Evolutionary conservation across 169 alveolate genomes (phyloP), one percentile per base, ranked within the genome.

Genomic region (Plasmodium inui): DNA sequence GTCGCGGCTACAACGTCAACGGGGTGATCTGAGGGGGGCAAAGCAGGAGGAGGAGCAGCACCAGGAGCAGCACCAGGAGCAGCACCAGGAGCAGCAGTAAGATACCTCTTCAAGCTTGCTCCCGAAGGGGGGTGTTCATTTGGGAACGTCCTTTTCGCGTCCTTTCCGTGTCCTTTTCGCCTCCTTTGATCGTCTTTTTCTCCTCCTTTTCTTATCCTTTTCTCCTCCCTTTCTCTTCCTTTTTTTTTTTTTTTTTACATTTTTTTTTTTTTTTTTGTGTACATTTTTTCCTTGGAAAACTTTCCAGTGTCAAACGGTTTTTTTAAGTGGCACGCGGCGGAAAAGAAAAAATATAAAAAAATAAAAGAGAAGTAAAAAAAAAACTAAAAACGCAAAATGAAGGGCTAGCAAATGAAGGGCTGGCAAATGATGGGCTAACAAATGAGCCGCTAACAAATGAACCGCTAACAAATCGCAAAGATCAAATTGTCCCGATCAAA

Each of bases 1-100:
- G 44, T 0, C 28, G 44, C 2, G 93, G 93, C 8, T 74, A 85
- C 72, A 85, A 3, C 39, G 28, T 85, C 8, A 73, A 73, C n/a
- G 93, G 85, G 17, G 6, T 53, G 22, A 74, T 85, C 19, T 85
- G 79, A 50, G 39, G 34, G 32, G n/a, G 3, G 2, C 1, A 34
- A 34, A n/a, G n/a, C n/a, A n/a, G n/a, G n/a, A n/a, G n/a, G n/a
- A n/a, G n/a, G n/a, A n/a, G n/a, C n/a, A n/a, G n/a, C n/a, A n/a
- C n/a, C n/a, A n/a, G n/a, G n/a, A n/a, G n/a, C n/a, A n/a, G n/a
- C n/a, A n/a, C n/a, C n/a, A n/a, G n/a, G n/a, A n/a, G n/a, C n/a
- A n/a, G n/a, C n/a, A n/a, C n/a, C n/a, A 12, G 55, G n/a, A 44
- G 1, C n/a, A 44, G 55, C 55, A 44, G n/a, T 10, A 9, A 44